These are phyloP conservation scores for Calonectria honghensis DNA, from an alignment of 2,329 filamentous ascomycete genomes.

Conservation along the genomic window DNA sequence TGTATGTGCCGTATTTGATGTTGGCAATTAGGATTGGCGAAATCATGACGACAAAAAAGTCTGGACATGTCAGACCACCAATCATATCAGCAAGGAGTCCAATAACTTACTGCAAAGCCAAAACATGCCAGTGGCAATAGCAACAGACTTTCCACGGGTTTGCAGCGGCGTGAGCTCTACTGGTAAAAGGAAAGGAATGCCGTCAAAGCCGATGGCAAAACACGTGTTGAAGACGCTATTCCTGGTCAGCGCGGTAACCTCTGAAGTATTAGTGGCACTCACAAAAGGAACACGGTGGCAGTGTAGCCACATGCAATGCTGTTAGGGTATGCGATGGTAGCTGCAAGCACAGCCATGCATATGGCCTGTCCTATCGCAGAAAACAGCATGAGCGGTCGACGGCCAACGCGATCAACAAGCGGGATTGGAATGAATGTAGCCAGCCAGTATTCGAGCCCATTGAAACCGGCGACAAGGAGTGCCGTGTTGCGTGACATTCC, in stretches of 20 bases:
- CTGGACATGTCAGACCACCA: background rate
- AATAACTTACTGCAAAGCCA: conserved; percentile 1
- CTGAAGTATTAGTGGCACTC: background rate
- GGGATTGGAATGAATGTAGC: conserved; percentile 8
- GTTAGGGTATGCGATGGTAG: background rate
- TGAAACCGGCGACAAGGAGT: background rate
- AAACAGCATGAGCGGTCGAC: conserved; percentile 1
- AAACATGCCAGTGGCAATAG: conserved; percentile 6
- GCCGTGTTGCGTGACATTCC: conserved; percentile 19
- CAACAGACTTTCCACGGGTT: background rate
- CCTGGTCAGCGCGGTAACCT: background rate
- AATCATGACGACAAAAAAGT: conserved; percentile 11
- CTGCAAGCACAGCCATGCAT: conserved; percentile 8
- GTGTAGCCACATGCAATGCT: conserved; percentile 1
- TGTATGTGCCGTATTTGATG: conserved; percentile 11
- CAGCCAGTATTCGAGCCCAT: conserved; percentile 14
- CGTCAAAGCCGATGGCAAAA: conserved; percentile 6
- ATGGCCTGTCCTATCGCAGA: background rate
- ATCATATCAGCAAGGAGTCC: no score
- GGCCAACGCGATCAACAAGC: background rate
- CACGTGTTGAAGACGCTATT: conserved; percentile 4
- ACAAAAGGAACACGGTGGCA: conserved; percentile 14
- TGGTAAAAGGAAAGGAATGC: conserved; percentile 2
- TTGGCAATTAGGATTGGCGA: conserved; percentile 4
- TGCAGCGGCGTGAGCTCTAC: conserved; percentile 8